Evolutionary conservation across 2,329 filamentous ascomycete genomes (phyloP).

Genomic region (Alternaria ethzedia): DNA sequence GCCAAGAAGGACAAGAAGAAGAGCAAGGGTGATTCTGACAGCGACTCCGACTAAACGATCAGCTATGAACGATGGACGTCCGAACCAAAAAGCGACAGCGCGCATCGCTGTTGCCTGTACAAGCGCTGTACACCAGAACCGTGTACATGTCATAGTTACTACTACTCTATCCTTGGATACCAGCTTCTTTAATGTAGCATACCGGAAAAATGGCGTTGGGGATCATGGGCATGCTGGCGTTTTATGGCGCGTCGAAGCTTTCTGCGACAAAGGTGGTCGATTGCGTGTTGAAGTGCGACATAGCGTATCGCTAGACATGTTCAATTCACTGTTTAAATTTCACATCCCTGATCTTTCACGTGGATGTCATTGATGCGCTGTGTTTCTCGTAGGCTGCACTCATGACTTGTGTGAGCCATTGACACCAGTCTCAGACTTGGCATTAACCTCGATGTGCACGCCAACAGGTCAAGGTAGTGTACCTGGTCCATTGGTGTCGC

Average conservation of each 20-base stretch:
- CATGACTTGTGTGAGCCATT: neutral
- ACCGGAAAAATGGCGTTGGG: constrained; percentile 41
- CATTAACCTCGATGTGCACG: neutral
- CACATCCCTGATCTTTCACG: constrained; percentile 15
- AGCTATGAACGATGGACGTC: constrained; percentile 22
- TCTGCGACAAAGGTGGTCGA: constrained; percentile 35
- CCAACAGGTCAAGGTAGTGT: neutral
- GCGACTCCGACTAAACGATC: constrained; percentile 41
- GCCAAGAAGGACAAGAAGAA: constrained; percentile 43
- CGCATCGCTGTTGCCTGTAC: constrained; percentile 17
- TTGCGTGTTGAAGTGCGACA: constrained; percentile 27
- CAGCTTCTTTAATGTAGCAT: constrained; percentile 44
- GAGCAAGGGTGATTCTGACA: constrained; percentile 36
- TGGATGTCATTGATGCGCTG: neutral
- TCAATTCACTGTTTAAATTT: constrained; percentile 29
- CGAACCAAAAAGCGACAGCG: constrained; percentile 18
- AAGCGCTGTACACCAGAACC: constrained; percentile 20
- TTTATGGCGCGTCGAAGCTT: constrained; percentile 36
- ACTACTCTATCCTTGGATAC: constrained; percentile 32
- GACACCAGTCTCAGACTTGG: neutral
- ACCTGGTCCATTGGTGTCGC: neutral
- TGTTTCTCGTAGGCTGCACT: neutral
- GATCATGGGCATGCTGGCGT: constrained; percentile 43
- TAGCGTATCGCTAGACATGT: constrained; percentile 25
- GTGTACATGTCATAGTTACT: constrained; percentile 33